A percentile compares a stretch with the other conserved stretches of the same genome.
Conservation (phyloP, 2,329 filamentous ascomycete genomes). For the Macrophomina phaseolina region DNA sequence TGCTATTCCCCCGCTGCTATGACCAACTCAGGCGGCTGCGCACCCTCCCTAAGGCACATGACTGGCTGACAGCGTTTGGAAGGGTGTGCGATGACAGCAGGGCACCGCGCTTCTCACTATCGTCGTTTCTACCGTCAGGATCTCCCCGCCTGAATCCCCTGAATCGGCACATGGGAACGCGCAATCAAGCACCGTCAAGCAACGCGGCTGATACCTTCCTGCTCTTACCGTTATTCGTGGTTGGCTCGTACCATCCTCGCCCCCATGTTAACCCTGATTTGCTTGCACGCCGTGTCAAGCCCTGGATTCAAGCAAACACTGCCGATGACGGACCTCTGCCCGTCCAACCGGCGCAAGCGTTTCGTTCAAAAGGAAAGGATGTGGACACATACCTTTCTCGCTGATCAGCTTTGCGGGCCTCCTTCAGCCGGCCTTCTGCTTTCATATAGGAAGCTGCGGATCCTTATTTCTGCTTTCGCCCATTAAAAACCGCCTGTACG, state of each 20-base stretch:
- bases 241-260: neutral
- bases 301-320: neutral
- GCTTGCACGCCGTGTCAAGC: neutral
- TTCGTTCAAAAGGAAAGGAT: neutral
- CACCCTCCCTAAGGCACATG: neutral
- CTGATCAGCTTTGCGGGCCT: slow-evolving; percentile 8
- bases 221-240: neutral
- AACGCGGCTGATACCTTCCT: neutral
- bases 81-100: neutral
- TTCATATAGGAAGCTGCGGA: slow-evolving; percentile 18
- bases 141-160: neutral
- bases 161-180: neutral
- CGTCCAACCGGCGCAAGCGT: neutral
- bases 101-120: neutral
- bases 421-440: neutral
- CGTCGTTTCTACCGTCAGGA: neutral
- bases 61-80: neutral
- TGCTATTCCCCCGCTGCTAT: neutral
- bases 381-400: slow-evolving; percentile 4
- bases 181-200: slow-evolving; percentile 13
- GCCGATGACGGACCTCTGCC: slow-evolving; percentile 11
- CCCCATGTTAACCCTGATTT: neutral
- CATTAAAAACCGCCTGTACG: slow-evolving; percentile 9
- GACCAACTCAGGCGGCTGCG: neutral
- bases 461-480: slow-evolving; percentile 21